Base-by-base conservation (phyloP, 1,284 basidiomycete genomes). In the Erythrobasidium hasegawianum region DNA sequence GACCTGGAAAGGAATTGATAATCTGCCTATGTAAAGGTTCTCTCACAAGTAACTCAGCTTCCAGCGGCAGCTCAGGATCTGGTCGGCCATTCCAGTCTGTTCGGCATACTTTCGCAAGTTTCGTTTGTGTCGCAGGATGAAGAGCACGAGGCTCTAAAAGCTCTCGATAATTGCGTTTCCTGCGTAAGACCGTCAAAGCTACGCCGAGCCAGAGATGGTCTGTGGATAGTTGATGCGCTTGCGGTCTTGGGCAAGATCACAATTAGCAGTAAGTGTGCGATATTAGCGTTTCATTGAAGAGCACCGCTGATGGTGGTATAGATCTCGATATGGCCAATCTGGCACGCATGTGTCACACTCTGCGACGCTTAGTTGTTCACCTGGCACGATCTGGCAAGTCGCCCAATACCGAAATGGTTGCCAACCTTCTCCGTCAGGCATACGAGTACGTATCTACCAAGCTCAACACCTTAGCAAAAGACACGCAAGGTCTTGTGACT, bases 61-160 rank as follows among this genome's bases (percentile, higher is more conserved):
- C 62, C 62, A 7, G 27, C 45, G n/a, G 55, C 62, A 8, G 62
- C 49, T 16, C 62, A 65, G n/a, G 62, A 65, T 18, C 29, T 65
- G 24, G n/a, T 58, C 18, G 16, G 50, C 11, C 18, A 39, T n/a
- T 49, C n/a, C 45, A 56, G 56, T 4, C 43, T 65, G 22, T 41
- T 65, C 20, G 45, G 27, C 18, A 10, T 39, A 10, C 55, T 65
- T 7, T 26, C 62, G 1, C 4, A 52, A 9, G 38, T 57, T 24
- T 8, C 8, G 16, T 45, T 40, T 16, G 22, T n/a, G 14, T n/a
- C 18, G 14, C 14, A 14, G 3, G 54, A 64, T 22, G 53, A 64
- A 26, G 8, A n/a, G 18, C n/a, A 5, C 11, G 24, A n/a, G 1
- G 41, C 26, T 14, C 20, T 64, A 26, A 26, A 18, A 1, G 40